Evolutionary conservation across 179 eudicot species (phyloP).

Genomic region (Corrigiola litoralis): DNA sequence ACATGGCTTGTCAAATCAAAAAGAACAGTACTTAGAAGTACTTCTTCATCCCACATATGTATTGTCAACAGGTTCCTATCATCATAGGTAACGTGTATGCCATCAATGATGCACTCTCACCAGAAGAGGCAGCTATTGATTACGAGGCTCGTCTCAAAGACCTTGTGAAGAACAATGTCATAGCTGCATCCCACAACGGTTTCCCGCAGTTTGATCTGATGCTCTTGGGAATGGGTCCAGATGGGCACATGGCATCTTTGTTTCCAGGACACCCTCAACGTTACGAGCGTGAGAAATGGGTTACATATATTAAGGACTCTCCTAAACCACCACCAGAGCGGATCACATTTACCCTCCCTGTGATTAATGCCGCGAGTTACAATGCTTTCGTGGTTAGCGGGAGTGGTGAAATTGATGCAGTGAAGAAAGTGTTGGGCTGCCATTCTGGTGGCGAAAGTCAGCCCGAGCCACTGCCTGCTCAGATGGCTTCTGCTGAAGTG

Average conservation of each 20-base stretch:
- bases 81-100: slow-evolving; percentile 49
- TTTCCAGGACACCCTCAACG: slow-evolving; percentile 75
- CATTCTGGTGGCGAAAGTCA: slow-evolving; percentile 8
- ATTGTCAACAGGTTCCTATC: slow-evolving; percentile 56
- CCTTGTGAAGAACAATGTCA: slow-evolving; percentile 42
- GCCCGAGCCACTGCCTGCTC: slow-evolving; percentile 48
- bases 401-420: slow-evolving; percentile 47
- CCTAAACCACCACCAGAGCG: slow-evolving; percentile 79
- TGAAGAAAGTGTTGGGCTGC: slow-evolving; percentile 44
- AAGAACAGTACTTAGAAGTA: background rate
- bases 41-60: background rate
- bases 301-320: slow-evolving; percentile 69
- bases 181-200: slow-evolving; percentile 38
- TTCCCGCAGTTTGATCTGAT: slow-evolving; percentile 74
- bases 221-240: slow-evolving; percentile 84
- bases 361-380: slow-evolving; percentile 66
- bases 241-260: slow-evolving; percentile 78
- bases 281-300: slow-evolving; percentile 60
- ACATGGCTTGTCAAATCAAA: too few species aligned
- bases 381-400: slow-evolving; percentile 62
- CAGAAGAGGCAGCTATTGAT: slow-evolving; percentile 73
- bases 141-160: slow-evolving; percentile 57
- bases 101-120: slow-evolving; percentile 61
- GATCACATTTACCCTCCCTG: slow-evolving; percentile 79
- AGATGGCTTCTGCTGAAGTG: slow-evolving; percentile 56